These are phyloP conservation scores for Delonix regia DNA, from an alignment of 306 rosid genomes.

Conservation along the genomic window DNA sequence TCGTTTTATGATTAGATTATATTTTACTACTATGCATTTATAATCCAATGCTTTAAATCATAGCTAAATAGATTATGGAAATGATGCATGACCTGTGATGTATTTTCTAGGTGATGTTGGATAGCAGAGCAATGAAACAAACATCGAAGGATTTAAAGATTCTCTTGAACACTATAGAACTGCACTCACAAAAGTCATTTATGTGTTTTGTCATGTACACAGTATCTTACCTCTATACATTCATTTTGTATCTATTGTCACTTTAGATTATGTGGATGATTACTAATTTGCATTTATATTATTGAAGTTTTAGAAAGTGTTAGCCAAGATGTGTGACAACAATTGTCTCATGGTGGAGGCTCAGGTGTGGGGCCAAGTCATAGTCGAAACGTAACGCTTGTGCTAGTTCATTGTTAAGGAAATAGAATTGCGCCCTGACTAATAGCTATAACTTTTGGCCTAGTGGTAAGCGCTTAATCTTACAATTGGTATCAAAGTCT, in stretches of 20 bases:
- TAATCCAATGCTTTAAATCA: neutral
- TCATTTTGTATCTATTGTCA: constrained; percentile 10
- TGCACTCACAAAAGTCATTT: neutral
- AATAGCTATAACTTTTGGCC: no score
- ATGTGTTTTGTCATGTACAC: no score
- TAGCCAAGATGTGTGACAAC: no score
- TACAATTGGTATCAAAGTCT: no score
- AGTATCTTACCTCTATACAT: neutral
- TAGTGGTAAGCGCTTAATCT: no score
- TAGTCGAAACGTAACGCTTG: no score
- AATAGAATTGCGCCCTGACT: no score
- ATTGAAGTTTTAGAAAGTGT: neutral
- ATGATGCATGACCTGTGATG: constrained; percentile 3
- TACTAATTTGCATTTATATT: constrained; percentile 5
- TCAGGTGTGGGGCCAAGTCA: no score
- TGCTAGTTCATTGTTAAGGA: no score
- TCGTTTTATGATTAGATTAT: neutral
- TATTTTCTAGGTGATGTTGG: constrained; percentile 34
- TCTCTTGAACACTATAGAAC: constrained; percentile 23
- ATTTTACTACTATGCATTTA: neutral
- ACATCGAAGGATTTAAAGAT: neutral
- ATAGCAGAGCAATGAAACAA: constrained; percentile 6
- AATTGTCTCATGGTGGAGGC: no score
- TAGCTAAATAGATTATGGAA: neutral
- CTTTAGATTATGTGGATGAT: neutral